Evolutionary conservation across 805 yeast genomes (phyloP).

Genomic region (Yamadazyma paraphyllophila): DNA sequence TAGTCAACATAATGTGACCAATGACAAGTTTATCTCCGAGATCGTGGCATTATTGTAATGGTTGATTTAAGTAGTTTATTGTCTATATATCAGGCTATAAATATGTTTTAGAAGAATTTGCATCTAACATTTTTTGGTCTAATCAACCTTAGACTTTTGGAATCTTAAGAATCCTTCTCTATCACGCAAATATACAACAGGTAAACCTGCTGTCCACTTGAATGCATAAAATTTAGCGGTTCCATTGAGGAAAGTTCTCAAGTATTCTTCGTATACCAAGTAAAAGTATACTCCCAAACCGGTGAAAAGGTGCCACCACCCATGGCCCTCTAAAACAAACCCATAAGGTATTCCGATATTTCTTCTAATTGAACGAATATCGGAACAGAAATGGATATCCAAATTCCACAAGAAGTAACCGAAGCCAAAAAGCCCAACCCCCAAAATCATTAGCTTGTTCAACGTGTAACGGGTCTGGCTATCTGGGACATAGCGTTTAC

Average conservation of each 20-base stretch:
- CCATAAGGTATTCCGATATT: slow-evolving; percentile 80
- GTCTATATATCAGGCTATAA: not conserved
- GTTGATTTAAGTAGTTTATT: not conserved
- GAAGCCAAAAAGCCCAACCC: slow-evolving; percentile 59
- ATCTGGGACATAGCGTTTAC: slow-evolving; percentile 53
- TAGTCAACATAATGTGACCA: slow-evolving; percentile 26
- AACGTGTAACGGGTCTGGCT: slow-evolving; percentile 45
- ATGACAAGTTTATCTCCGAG: slow-evolving; percentile 47
- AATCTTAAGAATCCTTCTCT: slow-evolving; percentile 21
- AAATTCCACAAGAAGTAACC: slow-evolving; percentile 89
- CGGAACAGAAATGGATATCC: slow-evolving; percentile 75
- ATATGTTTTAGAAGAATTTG: not conserved
- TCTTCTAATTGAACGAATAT: slow-evolving; percentile 59
- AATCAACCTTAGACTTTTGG: slow-evolving; percentile 10
- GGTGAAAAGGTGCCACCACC: slow-evolving; percentile 95
- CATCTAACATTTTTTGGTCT: not conserved
- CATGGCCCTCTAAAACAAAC: slow-evolving; percentile 83
- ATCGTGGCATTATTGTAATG: slow-evolving; percentile 35
- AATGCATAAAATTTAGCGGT: slow-evolving; percentile 54
- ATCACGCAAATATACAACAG: slow-evolving; percentile 42
- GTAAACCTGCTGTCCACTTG: slow-evolving; percentile 59
- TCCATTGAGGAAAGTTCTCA: slow-evolving; percentile 64
- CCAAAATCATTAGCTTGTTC: slow-evolving; percentile 53
- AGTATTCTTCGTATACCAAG: slow-evolving; percentile 72
- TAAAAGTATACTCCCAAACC: slow-evolving; percentile 87